Evolutionary conservation across 371 early-diverging fungal species (phyloP), one percentile per base, ranked within the genome.

Genomic region (Actinomortierella wolfii): DNA sequence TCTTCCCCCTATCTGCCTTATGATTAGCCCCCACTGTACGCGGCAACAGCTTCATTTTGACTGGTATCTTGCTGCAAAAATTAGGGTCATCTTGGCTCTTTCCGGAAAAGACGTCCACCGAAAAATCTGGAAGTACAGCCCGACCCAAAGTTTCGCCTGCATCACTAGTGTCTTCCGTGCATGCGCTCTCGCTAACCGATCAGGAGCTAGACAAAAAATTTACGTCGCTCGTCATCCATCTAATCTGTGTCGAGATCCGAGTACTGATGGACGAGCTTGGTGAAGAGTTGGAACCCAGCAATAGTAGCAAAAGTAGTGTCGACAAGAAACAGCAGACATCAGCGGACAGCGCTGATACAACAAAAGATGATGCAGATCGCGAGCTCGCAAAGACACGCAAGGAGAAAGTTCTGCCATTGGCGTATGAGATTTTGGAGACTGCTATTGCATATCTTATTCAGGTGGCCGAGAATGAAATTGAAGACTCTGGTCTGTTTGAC

Each of bases 51-150:
- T 62, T 73, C 57, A 73, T 49, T 26, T 25, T 67, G 52, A 66
- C 52, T 2, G 73, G 73, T 9, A 43, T 73, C 1, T 51, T 73
- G 13, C 26, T 67, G 46, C 71, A 65, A 34, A 54, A 55, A 55
- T 39, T 73, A 18, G 73, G 73, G 11, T 59, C 67, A 0, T 56
- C 54, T 13, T 73, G 73, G 73, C 57, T 73, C 28, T 73, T 66
- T 39, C 73, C 73, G 29, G 57, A 73, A 2, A 34, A 43, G 17
- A 18, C 53, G 6, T 46, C 50, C n/a, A 6, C 56, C 11, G 21
- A 45, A 14, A 15, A 34, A 34, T 34, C 39, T 17, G 28, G 4
- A 24, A 42, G 48, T 8, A 25, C 48, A 5, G 0, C 44, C 3
- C 54, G 57, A 20, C 59, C 61, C 41, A 66, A 59, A 39, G 3